These are phyloP conservation scores for Trametes gibbosa DNA, from an alignment of 768 basidiomycete genomes.

Conservation along the genomic window DNA sequence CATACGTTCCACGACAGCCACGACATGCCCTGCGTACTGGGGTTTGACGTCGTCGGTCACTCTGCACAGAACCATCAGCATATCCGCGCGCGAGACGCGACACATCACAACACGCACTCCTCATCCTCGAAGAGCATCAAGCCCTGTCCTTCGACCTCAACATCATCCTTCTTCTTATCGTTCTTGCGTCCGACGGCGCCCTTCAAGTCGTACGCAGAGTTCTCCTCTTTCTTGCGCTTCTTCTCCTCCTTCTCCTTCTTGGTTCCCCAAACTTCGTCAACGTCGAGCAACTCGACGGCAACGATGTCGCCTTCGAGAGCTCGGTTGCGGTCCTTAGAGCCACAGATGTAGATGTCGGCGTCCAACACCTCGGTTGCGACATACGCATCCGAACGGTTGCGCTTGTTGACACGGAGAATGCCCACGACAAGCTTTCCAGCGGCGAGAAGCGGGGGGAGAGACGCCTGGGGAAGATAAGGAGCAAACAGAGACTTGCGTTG, in stretches of 20 bases:
- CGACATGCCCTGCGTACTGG: conserved; percentile 97
- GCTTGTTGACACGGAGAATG: conserved; percentile 95
- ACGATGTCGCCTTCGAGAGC: conserved; percentile 98
- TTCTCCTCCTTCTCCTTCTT: conserved; percentile 99
- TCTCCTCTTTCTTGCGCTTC: conserved; percentile 99
- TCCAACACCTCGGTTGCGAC: conserved; percentile 97
- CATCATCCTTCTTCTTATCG: conserved; percentile 99
- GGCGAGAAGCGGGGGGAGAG: conserved; percentile 91
- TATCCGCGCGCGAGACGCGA: background rate
- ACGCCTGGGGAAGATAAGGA: conserved; percentile 97
- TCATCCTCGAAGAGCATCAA: conserved; percentile 97
- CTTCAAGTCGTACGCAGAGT: conserved; percentile 88
- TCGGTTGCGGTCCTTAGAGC: conserved; percentile 97
- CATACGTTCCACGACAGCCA: conserved; percentile 99
- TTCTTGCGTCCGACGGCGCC: conserved; percentile 76
- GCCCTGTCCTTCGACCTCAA: conserved; percentile 98
- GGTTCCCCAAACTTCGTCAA: conserved; percentile 96
- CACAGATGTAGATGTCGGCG: conserved; percentile 98
- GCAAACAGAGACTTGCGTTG: conserved; percentile 98
- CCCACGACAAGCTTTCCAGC: conserved; percentile 98
- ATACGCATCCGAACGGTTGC: conserved; percentile 97
- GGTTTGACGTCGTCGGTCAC: conserved; percentile 98
- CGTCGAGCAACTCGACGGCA: conserved; percentile 95
- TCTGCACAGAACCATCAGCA: conserved; percentile 38
- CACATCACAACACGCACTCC: conserved; percentile 52